Evolutionary conservation across 2,329 filamentous ascomycete genomes (phyloP).

Genomic region (Capronia epimyces): DNA sequence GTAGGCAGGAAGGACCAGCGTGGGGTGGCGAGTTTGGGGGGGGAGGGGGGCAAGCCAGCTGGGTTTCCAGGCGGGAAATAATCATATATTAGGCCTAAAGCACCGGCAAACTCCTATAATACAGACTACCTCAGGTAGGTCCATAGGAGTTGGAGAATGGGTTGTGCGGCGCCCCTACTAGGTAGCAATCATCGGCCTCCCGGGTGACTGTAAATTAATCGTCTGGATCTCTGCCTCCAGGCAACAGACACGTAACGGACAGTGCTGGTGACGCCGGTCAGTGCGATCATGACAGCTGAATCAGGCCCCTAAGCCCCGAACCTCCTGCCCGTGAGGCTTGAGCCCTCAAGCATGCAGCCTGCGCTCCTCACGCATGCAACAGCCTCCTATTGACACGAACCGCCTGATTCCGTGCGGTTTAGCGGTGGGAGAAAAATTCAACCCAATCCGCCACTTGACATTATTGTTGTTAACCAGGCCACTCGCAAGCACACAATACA

Average conservation of each 20-base stretch:
- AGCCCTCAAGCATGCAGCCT: not conserved
- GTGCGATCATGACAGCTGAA: not conserved
- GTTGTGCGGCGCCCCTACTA: not conserved
- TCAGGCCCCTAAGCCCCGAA: not conserved
- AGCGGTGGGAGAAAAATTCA: conserved; percentile 1
- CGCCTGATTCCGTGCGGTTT: not conserved
- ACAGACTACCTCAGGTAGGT: too few species aligned
- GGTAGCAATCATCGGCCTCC: not conserved
- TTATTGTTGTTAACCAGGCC: not conserved
- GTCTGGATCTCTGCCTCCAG: not conserved
- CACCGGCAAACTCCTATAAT: too few species aligned
- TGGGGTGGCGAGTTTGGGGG: not conserved
- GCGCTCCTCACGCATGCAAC: not conserved
- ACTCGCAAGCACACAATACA: not conserved
- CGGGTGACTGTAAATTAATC: not conserved
- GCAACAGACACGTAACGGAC: not conserved
- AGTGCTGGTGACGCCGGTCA: not conserved
- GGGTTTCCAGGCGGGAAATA: too few species aligned
- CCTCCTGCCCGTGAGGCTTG: not conserved
- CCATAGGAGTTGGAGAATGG: not conserved
- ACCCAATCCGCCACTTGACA: not conserved
- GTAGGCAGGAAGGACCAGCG: not conserved
- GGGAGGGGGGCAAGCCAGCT: not conserved
- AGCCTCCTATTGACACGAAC: not conserved
- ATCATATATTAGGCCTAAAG: too few species aligned